phyloP scores from a whole-genome alignment of 768 basidiomycete species.

The Calocybe gangraenosa region DNA sequence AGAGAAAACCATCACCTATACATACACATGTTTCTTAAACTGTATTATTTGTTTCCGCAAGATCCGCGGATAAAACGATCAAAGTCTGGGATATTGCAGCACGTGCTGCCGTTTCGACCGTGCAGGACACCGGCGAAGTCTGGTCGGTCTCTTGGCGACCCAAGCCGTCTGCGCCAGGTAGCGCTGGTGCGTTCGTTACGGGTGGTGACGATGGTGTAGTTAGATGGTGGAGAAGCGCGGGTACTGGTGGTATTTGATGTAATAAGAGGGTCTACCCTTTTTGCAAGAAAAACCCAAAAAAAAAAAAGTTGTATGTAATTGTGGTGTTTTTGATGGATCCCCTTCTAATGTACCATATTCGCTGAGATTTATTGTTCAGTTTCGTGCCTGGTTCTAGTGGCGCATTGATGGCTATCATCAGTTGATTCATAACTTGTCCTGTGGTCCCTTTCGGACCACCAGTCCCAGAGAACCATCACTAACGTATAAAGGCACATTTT shows the following conservation, averaged over 20 bases:
- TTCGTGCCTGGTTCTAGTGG: not conserved
- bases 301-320: too few species aligned
- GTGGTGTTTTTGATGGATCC: not conserved
- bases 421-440: too few species aligned
- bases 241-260: conserved; percentile 21
- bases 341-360: not conserved
- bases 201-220: conserved; percentile 75
- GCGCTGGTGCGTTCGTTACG: conserved; percentile 64
- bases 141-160: conserved; percentile 85
- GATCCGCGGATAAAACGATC: conserved; percentile 81
- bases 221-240: conserved; percentile 77
- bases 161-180: conserved; percentile 46
- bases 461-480: too few species aligned
- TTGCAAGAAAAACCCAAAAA: too few species aligned
- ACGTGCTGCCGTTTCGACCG: conserved; percentile 69
- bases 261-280: too few species aligned
- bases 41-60: too few species aligned
- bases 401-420: not conserved
- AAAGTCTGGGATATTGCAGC: conserved; percentile 85
- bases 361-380: not conserved
- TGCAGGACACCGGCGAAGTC: conserved; percentile 76
- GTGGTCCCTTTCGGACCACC: too few species aligned
- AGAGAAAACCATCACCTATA: conserved; percentile 14
- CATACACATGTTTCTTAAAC: not conserved
- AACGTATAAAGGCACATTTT: too few species aligned